These are phyloP conservation scores for Trametes maxima DNA, from an alignment of 768 basidiomycete genomes.

Conservation along the genomic window DNA sequence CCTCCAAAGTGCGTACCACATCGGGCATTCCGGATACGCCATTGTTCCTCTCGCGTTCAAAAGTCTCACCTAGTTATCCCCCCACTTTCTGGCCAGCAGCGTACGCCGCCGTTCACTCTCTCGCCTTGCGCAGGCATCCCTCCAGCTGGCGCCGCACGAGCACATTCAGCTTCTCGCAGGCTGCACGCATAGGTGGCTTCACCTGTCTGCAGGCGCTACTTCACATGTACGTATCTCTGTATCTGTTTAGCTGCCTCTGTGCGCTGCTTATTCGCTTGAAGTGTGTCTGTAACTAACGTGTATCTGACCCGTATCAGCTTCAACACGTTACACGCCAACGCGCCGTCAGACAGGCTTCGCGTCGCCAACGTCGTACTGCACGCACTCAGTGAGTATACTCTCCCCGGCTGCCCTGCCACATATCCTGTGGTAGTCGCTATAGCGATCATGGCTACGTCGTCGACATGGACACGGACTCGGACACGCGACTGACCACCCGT, in stretches of 20 bases:
- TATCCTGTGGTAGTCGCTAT: background rate
- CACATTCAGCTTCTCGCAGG: slow-evolving; percentile 1
- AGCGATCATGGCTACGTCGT: background rate
- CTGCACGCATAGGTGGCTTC: slow-evolving; percentile 9
- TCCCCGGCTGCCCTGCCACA: background rate
- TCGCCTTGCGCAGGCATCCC: slow-evolving; percentile 1
- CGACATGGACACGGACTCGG: background rate
- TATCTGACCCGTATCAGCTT: background rate
- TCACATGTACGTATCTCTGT: slow-evolving; percentile 10
- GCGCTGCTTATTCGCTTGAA: background rate
- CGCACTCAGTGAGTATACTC: slow-evolving; percentile 1
- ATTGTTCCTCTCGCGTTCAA: background rate
- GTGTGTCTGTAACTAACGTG: background rate
- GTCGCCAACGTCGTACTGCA: slow-evolving; percentile 2
- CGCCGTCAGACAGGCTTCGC: background rate
- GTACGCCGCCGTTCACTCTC: slow-evolving; percentile 8
- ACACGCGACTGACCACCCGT: background rate
- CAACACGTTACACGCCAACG: background rate
- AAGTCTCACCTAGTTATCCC: background rate
- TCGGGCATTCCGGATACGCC: background rate
- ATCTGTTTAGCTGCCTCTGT: background rate
- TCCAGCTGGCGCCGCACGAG: background rate
- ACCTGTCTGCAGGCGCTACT: slow-evolving; percentile 12
- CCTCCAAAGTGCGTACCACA: slow-evolving; percentile 10
- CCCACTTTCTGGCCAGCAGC: background rate